These are phyloP conservation scores for Aspergillus conjunctus DNA, from an alignment of 495 filamentous ascomycete species.

Conservation along the genomic window DNA sequence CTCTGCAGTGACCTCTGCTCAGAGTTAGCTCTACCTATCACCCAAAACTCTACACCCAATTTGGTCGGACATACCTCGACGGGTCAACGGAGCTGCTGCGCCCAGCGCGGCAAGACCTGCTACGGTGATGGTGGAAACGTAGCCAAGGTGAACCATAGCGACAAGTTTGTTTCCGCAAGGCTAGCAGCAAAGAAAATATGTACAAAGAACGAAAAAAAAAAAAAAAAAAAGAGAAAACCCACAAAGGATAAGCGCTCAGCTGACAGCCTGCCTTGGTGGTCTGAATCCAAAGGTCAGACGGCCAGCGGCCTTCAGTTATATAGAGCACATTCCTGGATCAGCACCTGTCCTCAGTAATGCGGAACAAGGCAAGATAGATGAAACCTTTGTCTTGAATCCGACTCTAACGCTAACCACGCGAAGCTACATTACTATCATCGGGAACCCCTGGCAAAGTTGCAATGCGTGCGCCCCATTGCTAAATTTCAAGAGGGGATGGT, in stretches of 20 bases:
- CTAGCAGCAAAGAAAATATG: conserved; percentile 1
- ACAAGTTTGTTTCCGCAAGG: not conserved
- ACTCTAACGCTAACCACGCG: not conserved
- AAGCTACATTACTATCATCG: not conserved
- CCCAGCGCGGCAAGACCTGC: conserved; percentile 27
- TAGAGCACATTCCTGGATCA: not conserved
- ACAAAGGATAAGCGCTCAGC: not conserved
- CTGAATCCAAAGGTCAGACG: not conserved
- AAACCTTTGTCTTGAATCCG: not conserved
- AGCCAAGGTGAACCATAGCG: conserved; percentile 14
- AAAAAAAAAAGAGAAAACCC: not conserved
- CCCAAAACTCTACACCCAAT: not conserved
- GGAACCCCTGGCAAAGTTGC: not conserved
- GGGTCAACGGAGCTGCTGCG: conserved; percentile 30
- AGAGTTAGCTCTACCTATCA: conserved; percentile 5
- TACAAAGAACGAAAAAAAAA: conserved; percentile 5
- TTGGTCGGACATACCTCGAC: conserved; percentile 30
- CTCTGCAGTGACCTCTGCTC: conserved; percentile 34
- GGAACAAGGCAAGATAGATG: not conserved
- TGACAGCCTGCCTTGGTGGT: not conserved
- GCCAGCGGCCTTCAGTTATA: not conserved
- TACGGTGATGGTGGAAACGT: conserved; percentile 15
- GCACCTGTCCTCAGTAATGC: not conserved
- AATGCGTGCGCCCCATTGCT: not conserved
- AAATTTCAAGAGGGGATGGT: not conserved